phyloP scores from a whole-genome alignment of 164 flowering plant genomes.

The Cinnamomum micranthum region DNA sequence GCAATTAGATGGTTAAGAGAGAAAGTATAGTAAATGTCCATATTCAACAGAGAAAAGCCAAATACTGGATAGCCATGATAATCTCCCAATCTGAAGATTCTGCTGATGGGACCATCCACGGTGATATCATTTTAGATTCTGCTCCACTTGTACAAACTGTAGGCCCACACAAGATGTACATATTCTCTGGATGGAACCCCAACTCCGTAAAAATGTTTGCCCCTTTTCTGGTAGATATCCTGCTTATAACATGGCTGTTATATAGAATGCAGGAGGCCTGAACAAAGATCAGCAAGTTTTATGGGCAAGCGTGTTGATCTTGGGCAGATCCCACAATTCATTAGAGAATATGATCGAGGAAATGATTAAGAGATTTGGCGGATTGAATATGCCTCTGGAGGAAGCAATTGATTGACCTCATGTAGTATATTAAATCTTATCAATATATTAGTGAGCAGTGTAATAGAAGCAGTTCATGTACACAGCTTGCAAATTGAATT shows the following conservation, averaged over 20 bases:
- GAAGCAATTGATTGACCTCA: not conserved
- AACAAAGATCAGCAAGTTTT: slow-evolving; percentile 30
- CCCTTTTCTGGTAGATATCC: not conserved
- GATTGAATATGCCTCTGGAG: slow-evolving; percentile 36
- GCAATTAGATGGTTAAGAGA: not conserved
- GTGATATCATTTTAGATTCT: not conserved
- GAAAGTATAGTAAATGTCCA: not conserved
- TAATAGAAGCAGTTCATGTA: no score
- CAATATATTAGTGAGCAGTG: no score
- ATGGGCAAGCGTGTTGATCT: slow-evolving; percentile 54
- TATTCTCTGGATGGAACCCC: not conserved
- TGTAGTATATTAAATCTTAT: no score
- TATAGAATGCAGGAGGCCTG: slow-evolving; percentile 37
- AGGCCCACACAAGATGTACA: not conserved
- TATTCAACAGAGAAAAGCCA: not conserved
- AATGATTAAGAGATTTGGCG: slow-evolving; percentile 80
- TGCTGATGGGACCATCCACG: not conserved
- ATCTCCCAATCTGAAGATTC: not conserved
- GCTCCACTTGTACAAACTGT: not conserved
- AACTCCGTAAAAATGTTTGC: not conserved
- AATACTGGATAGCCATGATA: not conserved
- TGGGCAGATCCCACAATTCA: slow-evolving; percentile 58
- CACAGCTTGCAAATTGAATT: no score
- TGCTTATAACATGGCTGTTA: not conserved
- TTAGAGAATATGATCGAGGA: slow-evolving; percentile 66